These are phyloP conservation scores for carrot (Daucus carota) DNA, from an alignment of 129 eudicot genomes.

Conservation along the genomic window DNA sequence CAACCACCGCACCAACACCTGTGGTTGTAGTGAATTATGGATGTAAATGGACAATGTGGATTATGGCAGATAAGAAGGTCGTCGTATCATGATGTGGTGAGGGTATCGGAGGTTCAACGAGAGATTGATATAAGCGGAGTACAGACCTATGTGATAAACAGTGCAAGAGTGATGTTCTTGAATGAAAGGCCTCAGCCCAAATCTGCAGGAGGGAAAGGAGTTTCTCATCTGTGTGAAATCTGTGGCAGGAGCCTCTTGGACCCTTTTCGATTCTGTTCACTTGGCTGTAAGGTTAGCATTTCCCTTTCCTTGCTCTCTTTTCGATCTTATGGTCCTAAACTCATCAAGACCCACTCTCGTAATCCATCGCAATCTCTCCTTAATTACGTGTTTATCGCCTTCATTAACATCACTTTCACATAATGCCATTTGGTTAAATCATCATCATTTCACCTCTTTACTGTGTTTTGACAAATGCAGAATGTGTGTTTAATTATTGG, in stretches of 20 bases:
- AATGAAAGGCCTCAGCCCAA: conserved; percentile 96
- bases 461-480: background rate
- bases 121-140: conserved; percentile 76
- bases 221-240: conserved; percentile 80
- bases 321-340: conserved; percentile 9
- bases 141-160: conserved; percentile 88
- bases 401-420: background rate
- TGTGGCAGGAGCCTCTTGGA: conserved; percentile 87
- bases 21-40: background rate
- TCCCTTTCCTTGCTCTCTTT: conserved; percentile 10
- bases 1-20: too few species aligned
- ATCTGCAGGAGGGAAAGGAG: conserved; percentile 66
- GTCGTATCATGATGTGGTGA: conserved; percentile 89
- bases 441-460: background rate
- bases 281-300: conserved; percentile 88
- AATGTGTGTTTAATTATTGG: background rate
- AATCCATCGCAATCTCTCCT: conserved; percentile 22
- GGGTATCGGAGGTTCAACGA: conserved; percentile 82
- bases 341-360: conserved; percentile 26
- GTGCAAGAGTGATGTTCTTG: conserved; percentile 87
- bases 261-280: conserved; percentile 88
- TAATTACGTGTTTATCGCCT: background rate
- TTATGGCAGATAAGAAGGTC: conserved; percentile 76
- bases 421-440: background rate
- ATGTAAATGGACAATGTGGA: background rate